phyloP scores from a whole-genome alignment of 495 filamentous ascomycete species.

The Aspergillus hancockii region DNA sequence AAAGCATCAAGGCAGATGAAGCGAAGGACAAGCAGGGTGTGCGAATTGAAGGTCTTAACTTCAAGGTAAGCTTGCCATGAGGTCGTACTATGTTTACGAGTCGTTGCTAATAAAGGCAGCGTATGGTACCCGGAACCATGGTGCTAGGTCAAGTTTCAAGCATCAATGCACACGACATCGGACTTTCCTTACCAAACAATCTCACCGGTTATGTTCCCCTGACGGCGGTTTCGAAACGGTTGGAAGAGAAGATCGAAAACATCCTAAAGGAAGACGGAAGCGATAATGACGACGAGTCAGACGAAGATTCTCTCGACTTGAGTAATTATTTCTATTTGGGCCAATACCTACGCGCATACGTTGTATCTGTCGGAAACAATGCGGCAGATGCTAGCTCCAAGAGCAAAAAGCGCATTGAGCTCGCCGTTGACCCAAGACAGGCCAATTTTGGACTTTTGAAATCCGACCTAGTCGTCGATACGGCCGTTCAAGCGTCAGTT shows the following conservation, averaged over 20 bases:
- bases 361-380: constrained; percentile 65
- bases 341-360: constrained; percentile 85
- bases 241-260: constrained; percentile 67
- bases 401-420: constrained; percentile 76
- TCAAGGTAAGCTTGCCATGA: constrained; percentile 62
- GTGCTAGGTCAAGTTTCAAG: constrained; percentile 83
- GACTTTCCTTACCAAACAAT: constrained; percentile 86
- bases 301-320: constrained; percentile 62
- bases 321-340: constrained; percentile 75
- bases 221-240: constrained; percentile 78
- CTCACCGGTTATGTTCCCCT: constrained; percentile 86
- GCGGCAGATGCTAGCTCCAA: constrained; percentile 60
- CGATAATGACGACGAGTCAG: constrained; percentile 54
- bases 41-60: constrained; percentile 83
- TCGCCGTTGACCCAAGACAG: constrained; percentile 74
- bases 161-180: constrained; percentile 76
- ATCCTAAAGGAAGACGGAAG: constrained; percentile 60
- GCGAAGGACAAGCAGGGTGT: constrained; percentile 54
- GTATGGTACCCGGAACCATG: constrained; percentile 77
- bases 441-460: constrained; percentile 72
- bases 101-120: constrained; percentile 55
- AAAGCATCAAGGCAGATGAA: constrained; percentile 49
- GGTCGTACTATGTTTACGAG: neutral
- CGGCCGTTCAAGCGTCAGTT: constrained; percentile 83
- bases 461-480: constrained; percentile 68